Evolutionary conservation across 331 rosid genomes (phyloP).

Genomic region (Saraca asoca): DNA sequence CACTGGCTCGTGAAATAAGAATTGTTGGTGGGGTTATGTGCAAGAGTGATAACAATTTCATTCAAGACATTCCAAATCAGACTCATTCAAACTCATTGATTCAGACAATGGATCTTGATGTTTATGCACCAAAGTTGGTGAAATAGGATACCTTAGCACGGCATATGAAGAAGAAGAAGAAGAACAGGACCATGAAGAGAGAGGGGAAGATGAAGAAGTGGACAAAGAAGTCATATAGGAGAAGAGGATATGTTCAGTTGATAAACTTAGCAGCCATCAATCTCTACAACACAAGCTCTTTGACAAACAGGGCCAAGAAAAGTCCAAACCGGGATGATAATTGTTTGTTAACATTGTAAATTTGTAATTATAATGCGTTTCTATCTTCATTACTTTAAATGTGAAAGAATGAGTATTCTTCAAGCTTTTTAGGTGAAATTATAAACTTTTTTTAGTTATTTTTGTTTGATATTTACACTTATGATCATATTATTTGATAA

Average conservation of each 20-base stretch:
- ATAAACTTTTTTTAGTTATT: too few relatives aligned
- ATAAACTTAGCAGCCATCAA: slow-evolving; percentile 32
- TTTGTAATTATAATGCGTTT: too few relatives aligned
- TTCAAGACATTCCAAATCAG: slow-evolving; percentile 39
- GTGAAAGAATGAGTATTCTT: too few relatives aligned
- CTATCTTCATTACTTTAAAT: too few relatives aligned
- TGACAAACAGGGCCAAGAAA: too few relatives aligned
- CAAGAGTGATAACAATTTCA: slow-evolving; percentile 38
- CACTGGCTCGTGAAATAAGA: slow-evolving; percentile 51
- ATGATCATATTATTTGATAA: too few relatives aligned
- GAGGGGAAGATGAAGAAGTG: slow-evolving; percentile 60
- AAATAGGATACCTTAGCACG: slow-evolving; percentile 60
- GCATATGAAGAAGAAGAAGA: slow-evolving; percentile 66
- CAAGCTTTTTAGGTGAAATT: too few relatives aligned
- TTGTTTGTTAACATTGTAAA: too few relatives aligned
- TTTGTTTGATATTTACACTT: too few relatives aligned
- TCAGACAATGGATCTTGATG: slow-evolving; percentile 36
- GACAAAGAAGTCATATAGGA: slow-evolving; percentile 81
- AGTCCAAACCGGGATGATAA: slow-evolving; percentile 48
- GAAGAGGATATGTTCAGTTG: slow-evolving; percentile 62
- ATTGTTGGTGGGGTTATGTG: slow-evolving; percentile 48
- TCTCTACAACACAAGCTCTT: too few relatives aligned
- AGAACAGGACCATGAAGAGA: slow-evolving; percentile 49
- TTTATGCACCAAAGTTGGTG: slow-evolving; percentile 52
- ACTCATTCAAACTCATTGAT: slow-evolving; percentile 33